phyloP scores from a whole-genome alignment of 768 basidiomycete species.

The Mycena crocata region DNA sequence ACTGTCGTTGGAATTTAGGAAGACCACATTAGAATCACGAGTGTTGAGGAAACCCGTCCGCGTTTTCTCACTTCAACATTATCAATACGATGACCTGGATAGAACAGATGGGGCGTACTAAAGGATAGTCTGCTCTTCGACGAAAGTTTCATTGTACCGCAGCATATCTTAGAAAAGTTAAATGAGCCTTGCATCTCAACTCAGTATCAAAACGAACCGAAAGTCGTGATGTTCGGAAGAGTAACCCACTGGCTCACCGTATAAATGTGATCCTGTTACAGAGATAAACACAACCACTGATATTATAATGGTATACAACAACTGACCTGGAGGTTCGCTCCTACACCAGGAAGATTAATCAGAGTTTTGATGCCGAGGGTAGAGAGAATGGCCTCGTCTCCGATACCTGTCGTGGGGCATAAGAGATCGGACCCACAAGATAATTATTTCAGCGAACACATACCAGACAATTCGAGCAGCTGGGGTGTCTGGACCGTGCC shows the following conservation, averaged over 20 bases:
- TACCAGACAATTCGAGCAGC: constrained; percentile 27
- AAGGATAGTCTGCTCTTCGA: neutral
- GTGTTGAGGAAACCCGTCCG: neutral
- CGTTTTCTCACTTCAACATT: neutral
- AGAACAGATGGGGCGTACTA: neutral
- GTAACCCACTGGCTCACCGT: neutral
- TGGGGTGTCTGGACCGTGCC: constrained; percentile 38
- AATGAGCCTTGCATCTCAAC: too few relatives aligned
- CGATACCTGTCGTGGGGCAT: neutral
- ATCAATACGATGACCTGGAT: neutral
- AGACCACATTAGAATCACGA: neutral
- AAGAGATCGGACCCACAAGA: neutral
- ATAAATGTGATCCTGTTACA: neutral
- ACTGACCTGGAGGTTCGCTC: neutral
- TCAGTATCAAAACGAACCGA: neutral
- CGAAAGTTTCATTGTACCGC: neutral
- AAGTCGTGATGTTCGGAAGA: neutral
- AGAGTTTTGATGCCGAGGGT: neutral
- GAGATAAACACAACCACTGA: neutral
- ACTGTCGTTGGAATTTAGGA: constrained; percentile 3
- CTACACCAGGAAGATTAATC: neutral
- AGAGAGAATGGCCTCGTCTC: neutral
- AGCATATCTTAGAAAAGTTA: neutral
- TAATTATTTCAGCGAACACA: neutral
- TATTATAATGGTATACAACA: neutral